Conservation (phyloP, 2,329 filamentous ascomycete species). For the Pyrenophora tritici-repentis region DNA sequence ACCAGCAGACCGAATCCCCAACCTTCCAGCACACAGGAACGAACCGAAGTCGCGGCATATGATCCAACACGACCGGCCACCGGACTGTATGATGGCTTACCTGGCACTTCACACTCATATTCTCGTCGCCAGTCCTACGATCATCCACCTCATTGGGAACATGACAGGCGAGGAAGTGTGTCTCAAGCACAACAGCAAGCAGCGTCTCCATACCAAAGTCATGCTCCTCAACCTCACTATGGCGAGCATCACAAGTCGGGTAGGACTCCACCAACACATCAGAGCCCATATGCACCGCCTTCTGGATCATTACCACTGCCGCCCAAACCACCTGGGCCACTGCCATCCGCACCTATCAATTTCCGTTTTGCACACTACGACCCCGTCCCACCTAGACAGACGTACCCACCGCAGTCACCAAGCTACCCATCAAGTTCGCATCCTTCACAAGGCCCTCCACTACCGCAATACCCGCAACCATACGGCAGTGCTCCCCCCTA, state of each 20-base stretch:
- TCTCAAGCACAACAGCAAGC: conserved; percentile 33
- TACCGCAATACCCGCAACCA: conserved; percentile 55
- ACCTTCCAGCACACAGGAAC: conserved; percentile 20
- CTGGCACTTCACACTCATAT: conserved; percentile 23
- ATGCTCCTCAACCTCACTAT: conserved; percentile 31
- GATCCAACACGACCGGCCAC: conserved; percentile 33
- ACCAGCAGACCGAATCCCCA: neutral
- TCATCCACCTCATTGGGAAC: conserved; percentile 33
- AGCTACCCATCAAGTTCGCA: conserved; percentile 29
- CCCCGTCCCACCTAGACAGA: conserved; percentile 32
- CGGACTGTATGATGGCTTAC: conserved; percentile 28
- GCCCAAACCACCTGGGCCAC: conserved; percentile 37
- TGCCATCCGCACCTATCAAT: conserved; percentile 33
- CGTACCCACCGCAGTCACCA: conserved; percentile 31
- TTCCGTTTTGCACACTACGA: conserved; percentile 46
- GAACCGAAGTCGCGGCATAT: conserved; percentile 24
- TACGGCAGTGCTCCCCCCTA: conserved; percentile 31
- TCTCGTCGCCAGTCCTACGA: conserved; percentile 35
- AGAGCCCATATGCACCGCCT: conserved; percentile 41
- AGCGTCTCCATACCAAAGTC: conserved; percentile 31
- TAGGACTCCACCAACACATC: conserved; percentile 30
- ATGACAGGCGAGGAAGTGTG: conserved; percentile 34
- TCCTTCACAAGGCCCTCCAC: conserved; percentile 23
- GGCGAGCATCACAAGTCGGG: conserved; percentile 27
- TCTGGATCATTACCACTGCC: conserved; percentile 29